Evolutionary conservation across 352 stramenopile species (phyloP).

Genomic region (Chrysophaeum taylorii): DNA sequence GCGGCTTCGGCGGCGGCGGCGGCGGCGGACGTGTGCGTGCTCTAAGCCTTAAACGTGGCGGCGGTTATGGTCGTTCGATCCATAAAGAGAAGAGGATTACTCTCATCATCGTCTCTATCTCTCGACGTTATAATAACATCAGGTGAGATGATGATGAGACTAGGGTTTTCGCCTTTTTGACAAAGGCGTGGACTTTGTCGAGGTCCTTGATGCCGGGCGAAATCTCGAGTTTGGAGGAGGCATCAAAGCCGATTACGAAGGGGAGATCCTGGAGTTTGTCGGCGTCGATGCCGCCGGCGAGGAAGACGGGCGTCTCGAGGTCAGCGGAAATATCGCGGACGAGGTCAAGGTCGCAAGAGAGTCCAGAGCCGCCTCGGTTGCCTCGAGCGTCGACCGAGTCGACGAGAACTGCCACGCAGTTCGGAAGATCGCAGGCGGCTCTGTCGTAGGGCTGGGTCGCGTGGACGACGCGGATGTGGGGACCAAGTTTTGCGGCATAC

Average conservation of each 20-base stretch:
- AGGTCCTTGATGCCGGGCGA: neutral
- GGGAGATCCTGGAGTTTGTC: constrained; percentile 73
- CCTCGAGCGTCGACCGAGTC: constrained; percentile 71
- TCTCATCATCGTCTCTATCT: too few species aligned
- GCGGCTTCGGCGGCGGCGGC: too few species aligned
- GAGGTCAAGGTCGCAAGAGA: constrained; percentile 91
- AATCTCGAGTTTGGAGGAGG: neutral
- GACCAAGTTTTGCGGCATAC: constrained; percentile 60
- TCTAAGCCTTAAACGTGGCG: too few species aligned
- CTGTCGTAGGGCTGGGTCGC: constrained; percentile 63
- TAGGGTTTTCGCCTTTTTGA: too few species aligned
- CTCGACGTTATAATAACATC: too few species aligned
- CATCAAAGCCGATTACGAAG: neutral
- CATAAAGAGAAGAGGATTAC: too few species aligned
- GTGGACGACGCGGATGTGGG: constrained; percentile 80
- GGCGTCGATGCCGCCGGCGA: constrained; percentile 84
- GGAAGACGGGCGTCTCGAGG: constrained; percentile 80
- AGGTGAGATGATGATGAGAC: too few species aligned
- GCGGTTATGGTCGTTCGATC: too few species aligned
- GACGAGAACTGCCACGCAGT: constrained; percentile 77
- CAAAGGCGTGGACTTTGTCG: neutral
- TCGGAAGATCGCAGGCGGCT: constrained; percentile 42
- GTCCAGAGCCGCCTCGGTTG: constrained; percentile 66
- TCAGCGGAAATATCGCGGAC: constrained; percentile 35
- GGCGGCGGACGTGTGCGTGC: too few species aligned